phyloP scores from a whole-genome alignment of 345 rosid genomes.

The Noccaea bulbosa region DNA sequence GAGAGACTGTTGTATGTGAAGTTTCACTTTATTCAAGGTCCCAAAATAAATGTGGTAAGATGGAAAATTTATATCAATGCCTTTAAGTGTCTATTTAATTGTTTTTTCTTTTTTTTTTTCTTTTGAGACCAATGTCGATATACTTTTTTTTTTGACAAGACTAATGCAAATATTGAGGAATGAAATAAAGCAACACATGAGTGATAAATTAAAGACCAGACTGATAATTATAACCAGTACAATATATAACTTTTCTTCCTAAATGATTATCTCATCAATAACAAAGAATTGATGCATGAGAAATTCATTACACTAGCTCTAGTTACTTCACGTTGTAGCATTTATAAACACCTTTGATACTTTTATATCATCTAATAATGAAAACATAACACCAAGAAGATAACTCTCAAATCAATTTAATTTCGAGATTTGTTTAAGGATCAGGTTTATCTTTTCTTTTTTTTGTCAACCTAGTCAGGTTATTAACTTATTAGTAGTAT shows the following conservation, averaged over 20 bases:
- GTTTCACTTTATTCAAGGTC: constrained; percentile 45
- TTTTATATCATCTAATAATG: constrained; percentile 25
- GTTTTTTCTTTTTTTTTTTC: neutral
- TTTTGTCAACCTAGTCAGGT: neutral
- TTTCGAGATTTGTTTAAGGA: neutral
- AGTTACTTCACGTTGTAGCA: constrained; percentile 30
- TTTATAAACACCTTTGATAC: constrained; percentile 19
- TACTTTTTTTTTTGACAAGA: neutral
- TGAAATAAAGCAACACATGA: constrained; percentile 19
- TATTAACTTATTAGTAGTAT: neutral
- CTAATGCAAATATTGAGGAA: neutral
- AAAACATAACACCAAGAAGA: constrained; percentile 17
- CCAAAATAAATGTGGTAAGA: constrained; percentile 45
- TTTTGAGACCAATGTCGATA: constrained; percentile 20
- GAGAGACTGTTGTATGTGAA: constrained; percentile 35
- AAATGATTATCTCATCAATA: constrained; percentile 43
- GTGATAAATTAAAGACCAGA: constrained; percentile 36
- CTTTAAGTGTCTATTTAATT: constrained; percentile 30
- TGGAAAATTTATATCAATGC: constrained; percentile 41
- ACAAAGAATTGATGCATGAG: constrained; percentile 16
- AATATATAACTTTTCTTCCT: constrained; percentile 22
- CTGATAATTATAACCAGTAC: constrained; percentile 2
- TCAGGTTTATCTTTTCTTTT: neutral
- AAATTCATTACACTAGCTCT: constrained; percentile 32
- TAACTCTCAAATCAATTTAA: constrained; percentile 1